phyloP scores from a whole-genome alignment of 495 filamentous ascomycete species.

The Neurospora sp. region DNA sequence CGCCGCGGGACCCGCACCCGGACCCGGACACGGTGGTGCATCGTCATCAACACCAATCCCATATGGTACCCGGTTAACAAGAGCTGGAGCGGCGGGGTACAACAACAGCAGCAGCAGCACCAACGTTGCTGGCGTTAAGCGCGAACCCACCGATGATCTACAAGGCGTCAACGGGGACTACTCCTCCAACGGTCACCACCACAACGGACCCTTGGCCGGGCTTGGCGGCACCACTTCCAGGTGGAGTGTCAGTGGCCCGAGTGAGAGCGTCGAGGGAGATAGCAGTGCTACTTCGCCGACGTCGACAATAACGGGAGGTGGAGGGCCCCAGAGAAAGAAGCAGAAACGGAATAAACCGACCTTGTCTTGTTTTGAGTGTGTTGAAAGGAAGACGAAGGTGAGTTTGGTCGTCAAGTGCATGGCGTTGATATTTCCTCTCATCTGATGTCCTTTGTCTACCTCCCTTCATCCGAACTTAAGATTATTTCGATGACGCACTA shows the following conservation, averaged over 20 bases:
- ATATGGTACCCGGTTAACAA: neutral
- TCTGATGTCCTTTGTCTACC: neutral
- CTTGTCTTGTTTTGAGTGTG: slow-evolving; percentile 61
- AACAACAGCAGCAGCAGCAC: neutral
- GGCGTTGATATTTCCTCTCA: neutral
- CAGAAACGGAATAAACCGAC: slow-evolving; percentile 71
- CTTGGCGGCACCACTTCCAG: slow-evolving; percentile 6
- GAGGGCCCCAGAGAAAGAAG: slow-evolving; percentile 44
- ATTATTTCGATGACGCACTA: slow-evolving; percentile 1
- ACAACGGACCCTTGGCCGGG: neutral
- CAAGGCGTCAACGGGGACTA: neutral
- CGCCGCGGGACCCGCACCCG: neutral
- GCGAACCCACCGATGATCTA: neutral
- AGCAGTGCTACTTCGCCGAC: slow-evolving; percentile 24
- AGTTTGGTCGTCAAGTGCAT: slow-evolving; percentile 11
- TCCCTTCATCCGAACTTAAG: neutral
- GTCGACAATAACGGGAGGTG: slow-evolving; percentile 3
- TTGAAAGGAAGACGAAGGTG: slow-evolving; percentile 61
- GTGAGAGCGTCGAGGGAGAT: slow-evolving; percentile 9
- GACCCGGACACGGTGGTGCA: neutral
- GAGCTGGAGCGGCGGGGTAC: neutral
- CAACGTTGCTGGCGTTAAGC: slow-evolving; percentile 4
- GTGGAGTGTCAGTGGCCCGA: neutral
- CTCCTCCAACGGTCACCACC: neutral
- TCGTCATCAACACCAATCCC: neutral